These are phyloP conservation scores for Grifola frondosa DNA, from an alignment of 1,284 basidiomycete species.

Conservation along the genomic window DNA sequence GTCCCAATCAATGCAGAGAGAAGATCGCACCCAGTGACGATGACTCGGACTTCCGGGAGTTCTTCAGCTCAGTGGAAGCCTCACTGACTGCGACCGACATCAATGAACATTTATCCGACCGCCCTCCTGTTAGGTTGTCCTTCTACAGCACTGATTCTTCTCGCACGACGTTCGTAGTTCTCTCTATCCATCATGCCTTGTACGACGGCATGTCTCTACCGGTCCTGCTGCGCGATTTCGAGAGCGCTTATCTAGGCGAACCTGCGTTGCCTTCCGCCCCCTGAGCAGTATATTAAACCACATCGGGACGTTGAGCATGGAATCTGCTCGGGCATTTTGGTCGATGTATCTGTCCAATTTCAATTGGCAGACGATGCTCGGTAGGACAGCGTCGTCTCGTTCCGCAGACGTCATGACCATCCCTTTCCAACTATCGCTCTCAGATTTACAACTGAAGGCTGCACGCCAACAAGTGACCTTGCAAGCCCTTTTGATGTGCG, in stretches of 20 bases:
- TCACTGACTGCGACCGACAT: slow-evolving; percentile 34
- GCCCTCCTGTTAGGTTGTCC: slow-evolving; percentile 38
- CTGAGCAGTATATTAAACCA: slow-evolving; percentile 33
- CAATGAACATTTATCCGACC: slow-evolving; percentile 34
- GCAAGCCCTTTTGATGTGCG: slow-evolving; percentile 42
- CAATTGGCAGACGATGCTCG: slow-evolving; percentile 30
- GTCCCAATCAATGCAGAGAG: slow-evolving; percentile 31
- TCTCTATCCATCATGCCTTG: slow-evolving; percentile 49
- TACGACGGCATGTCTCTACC: slow-evolving; percentile 49
- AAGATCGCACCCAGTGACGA: slow-evolving; percentile 13
- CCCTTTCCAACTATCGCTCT: slow-evolving; percentile 29
- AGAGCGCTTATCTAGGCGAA: slow-evolving; percentile 31
- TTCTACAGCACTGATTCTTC: slow-evolving; percentile 24
- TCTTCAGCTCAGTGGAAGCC: slow-evolving; percentile 36
- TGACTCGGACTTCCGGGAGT: slow-evolving; percentile 26
- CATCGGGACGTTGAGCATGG: slow-evolving; percentile 31
- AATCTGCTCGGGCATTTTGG: slow-evolving; percentile 40
- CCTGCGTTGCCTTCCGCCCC: slow-evolving; percentile 21
- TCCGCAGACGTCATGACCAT: slow-evolving; percentile 20
- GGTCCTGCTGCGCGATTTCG: slow-evolving; percentile 39
- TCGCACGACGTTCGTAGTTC: slow-evolving; percentile 26
- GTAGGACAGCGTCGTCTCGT: slow-evolving; percentile 15
- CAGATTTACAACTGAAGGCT: slow-evolving; percentile 34
- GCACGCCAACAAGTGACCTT: slow-evolving; percentile 40
- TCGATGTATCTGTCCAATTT: slow-evolving; percentile 34